phyloP scores from a whole-genome alignment of 2,329 filamentous ascomycete species.

The Talaromyces sp. region DNA sequence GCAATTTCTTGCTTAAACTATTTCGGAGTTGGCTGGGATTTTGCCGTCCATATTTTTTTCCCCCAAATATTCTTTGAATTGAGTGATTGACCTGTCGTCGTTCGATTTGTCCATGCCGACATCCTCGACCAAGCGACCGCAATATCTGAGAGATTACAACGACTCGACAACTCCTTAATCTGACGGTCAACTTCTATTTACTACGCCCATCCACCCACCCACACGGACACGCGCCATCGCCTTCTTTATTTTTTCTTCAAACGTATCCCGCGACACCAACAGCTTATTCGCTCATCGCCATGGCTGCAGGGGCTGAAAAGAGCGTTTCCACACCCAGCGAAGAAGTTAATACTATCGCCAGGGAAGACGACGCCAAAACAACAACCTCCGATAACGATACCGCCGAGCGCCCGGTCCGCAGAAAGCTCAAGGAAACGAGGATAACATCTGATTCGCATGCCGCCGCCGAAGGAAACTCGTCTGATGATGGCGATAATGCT shows the following conservation, averaged over 20 bases:
- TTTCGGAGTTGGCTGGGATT: not conserved
- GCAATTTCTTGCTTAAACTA: not conserved
- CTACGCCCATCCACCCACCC: too few species aligned
- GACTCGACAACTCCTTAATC: not conserved
- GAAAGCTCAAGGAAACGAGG: constrained; percentile 58
- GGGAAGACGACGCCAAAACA: constrained; percentile 14
- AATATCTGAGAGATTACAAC: not conserved
- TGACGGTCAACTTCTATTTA: not conserved
- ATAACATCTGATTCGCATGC: constrained; percentile 39
- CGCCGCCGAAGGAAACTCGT: constrained; percentile 8
- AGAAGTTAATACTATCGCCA: constrained; percentile 14
- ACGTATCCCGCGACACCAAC: not conserved
- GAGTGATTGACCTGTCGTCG: not conserved
- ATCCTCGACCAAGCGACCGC: not conserved
- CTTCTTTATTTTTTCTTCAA: not conserved
- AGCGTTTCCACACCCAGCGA: not conserved
- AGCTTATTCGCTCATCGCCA: constrained; percentile 1
- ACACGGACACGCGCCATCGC: not conserved
- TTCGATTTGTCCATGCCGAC: not conserved
- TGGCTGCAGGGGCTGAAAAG: constrained; percentile 14
- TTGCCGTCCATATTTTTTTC: not conserved
- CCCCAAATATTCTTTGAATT: not conserved
- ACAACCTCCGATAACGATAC: constrained; percentile 19
- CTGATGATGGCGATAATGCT: constrained; percentile 4
- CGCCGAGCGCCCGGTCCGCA: constrained; percentile 49